phyloP scores from a whole-genome alignment of 192 early-diverging fungal genomes.

The Backusella morwellensis region DNA sequence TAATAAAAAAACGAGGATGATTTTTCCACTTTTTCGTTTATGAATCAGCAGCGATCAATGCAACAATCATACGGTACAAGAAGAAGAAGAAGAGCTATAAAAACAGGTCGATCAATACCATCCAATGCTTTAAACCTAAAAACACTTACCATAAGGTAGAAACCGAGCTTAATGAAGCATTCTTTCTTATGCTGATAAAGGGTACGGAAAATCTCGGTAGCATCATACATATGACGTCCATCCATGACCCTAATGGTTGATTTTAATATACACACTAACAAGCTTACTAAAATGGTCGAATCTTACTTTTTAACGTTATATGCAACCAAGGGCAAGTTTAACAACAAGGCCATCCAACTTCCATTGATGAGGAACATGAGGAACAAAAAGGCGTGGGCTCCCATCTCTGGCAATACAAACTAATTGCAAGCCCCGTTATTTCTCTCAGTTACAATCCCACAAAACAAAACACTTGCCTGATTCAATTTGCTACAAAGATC shows the following conservation, averaged over 20 bases:
- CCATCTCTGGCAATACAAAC: slow-evolving; percentile 95
- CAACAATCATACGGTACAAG: slow-evolving; percentile 64
- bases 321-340: slow-evolving; percentile 85
- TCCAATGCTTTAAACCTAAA: not conserved
- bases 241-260: slow-evolving; percentile 66
- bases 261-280: not conserved
- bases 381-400: slow-evolving; percentile 79
- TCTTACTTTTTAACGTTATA: slow-evolving; percentile 88
- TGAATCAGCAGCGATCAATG: slow-evolving; percentile 41
- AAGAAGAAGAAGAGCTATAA: slow-evolving; percentile 84
- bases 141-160: slow-evolving; percentile 78
- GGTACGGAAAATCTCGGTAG: slow-evolving; percentile 98
- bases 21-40: slow-evolving; percentile 10
- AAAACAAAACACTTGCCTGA: slow-evolving; percentile 52
- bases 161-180: slow-evolving; percentile 95
- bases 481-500: slow-evolving; percentile 97
- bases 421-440: slow-evolving; percentile 32
- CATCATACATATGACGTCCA: slow-evolving; percentile 92
- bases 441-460: not conserved
- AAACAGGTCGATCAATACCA: not conserved
- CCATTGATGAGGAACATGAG: slow-evolving; percentile 84
- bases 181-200: slow-evolving; percentile 92
- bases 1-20: not conserved
- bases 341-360: slow-evolving; percentile 80
- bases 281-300: not conserved